Percentiles rank a stretch among this genome's conserved stretches.
Conservation (phyloP, 192 early-diverging fungal genomes). For the Coemansia reversa region DNA sequence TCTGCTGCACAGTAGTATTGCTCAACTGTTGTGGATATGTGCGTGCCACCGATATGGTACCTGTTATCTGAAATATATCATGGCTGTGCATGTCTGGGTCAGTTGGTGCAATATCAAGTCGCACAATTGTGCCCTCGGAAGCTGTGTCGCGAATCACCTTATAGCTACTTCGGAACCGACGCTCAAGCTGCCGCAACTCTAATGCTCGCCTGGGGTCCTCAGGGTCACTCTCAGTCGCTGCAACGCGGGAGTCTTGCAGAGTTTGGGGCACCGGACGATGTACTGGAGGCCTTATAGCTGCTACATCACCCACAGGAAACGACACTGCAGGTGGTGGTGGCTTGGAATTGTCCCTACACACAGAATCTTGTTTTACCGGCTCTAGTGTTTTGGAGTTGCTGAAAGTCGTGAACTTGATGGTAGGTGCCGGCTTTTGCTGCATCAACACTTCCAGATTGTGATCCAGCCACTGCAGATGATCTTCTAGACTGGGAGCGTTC, state of each 20-base stretch:
- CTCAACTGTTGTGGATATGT: conserved; percentile 21
- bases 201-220: conserved; percentile 13
- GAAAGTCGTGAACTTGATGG: conserved; percentile 56
- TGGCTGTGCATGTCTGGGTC: conserved; percentile 37
- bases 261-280: conserved; percentile 21
- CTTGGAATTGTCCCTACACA: background rate
- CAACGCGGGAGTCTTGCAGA: background rate
- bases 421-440: conserved; percentile 60
- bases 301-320: background rate
- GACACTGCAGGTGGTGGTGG: conserved; percentile 3
- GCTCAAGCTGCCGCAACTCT: conserved; percentile 50
- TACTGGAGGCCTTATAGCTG: conserved; percentile 28
- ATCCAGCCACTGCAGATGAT: conserved; percentile 60
- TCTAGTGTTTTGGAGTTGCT: conserved; percentile 15
- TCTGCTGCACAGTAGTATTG: conserved; percentile 7
- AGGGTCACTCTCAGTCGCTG: background rate
- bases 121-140: conserved; percentile 11
- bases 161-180: conserved; percentile 47
- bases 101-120: conserved; percentile 32
- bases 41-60: conserved; percentile 15
- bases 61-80: conserved; percentile 35
- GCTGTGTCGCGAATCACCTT: conserved; percentile 11
- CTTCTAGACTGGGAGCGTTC: conserved; percentile 20
- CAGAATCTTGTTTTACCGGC: background rate
- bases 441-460: conserved; percentile 62